Evolutionary conservation across 441 rosid species (phyloP), one percentile per base, ranked within the genome.

Genomic region (Gossypium schwendimanii): DNA sequence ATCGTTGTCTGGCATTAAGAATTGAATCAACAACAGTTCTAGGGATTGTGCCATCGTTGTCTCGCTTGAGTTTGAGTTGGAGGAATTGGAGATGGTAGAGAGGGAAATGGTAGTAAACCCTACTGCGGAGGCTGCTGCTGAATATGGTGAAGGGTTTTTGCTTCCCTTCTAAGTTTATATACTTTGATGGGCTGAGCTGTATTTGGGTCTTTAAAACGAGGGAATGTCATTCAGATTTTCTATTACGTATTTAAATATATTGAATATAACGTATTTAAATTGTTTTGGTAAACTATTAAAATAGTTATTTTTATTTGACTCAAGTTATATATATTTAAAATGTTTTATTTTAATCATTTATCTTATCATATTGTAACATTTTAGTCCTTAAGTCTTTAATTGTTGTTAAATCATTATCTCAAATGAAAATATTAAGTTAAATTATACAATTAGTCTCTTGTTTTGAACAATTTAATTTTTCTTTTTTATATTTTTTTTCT

Each of bases 1-100:
- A 74, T 96, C 99, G 73, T 96, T 96, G 83, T 96, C 99, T 1
- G 99, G 99, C 99, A 96, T 96, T 82, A 96, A 80, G 82, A 96
- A 96, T 44, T 96, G 99, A 79, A 96, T 96, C 87, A 96, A 73
- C 63, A 96, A 72, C 69, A 96, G 80, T 74, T 96, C 99, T 0
- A 96, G 87, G 60, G 99, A 93, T 70, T 96, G 99, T 53, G 98
- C 91, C 99, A 96, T 95, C 15, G 11, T 15, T 17, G 14, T 47
- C 58, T 49, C 44, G 18, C 70, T 47, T n/a, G 70, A 47, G 23
- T 18, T 63, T 12, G 9, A 65, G 39, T 6, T 21, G 12, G 31
- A 45, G 70, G 15, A 24, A 11, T 2, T 4, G 69, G 52, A 41
- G 8, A 6, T 6, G 21, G 50, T 1, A 24, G n/a, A 47, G 9